Evolutionary conservation across 805 yeast species (phyloP).

Genomic region (Cyberlindnera mississippiensis): DNA sequence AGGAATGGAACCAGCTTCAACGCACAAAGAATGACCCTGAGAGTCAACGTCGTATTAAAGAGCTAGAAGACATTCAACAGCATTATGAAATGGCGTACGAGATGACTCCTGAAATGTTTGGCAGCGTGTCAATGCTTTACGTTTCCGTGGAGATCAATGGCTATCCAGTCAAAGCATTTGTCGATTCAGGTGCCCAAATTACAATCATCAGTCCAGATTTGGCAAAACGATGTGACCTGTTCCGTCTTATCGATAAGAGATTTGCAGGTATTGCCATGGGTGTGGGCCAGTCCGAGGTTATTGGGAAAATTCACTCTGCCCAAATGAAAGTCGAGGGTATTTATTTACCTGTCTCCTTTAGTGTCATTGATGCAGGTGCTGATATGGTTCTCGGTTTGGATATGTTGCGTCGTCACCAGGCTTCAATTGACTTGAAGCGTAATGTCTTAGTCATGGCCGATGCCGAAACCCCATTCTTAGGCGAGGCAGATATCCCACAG

Average conservation of each 20-base stretch:
- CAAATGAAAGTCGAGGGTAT: conserved; percentile 73
- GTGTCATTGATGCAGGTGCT: conserved; percentile 65
- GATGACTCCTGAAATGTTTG: conserved; percentile 86
- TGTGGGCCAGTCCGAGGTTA: conserved; percentile 75
- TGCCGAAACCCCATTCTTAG: conserved; percentile 65
- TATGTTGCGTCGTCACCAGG: conserved; percentile 85
- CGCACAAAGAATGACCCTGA: conserved; percentile 69
- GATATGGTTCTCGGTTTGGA: conserved; percentile 87
- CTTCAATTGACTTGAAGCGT: conserved; percentile 66
- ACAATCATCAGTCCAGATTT: conserved; percentile 78
- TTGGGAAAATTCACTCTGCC: conserved; percentile 86
- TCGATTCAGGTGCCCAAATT: conserved; percentile 93
- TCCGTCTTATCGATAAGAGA: conserved; percentile 72
- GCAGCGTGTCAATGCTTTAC: conserved; percentile 78
- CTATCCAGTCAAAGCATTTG: conserved; percentile 80
- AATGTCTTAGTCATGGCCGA: conserved; percentile 70
- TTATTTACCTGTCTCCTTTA: conserved; percentile 63
- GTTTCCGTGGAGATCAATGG: conserved; percentile 78
- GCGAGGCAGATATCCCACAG: conserved; percentile 66
- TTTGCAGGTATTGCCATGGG: conserved; percentile 84
- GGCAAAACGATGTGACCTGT: conserved; percentile 68
- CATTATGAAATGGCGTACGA: conserved; percentile 79
- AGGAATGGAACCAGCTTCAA: conserved; percentile 50
- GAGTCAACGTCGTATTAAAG: conserved; percentile 60
- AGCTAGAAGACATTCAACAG: conserved; percentile 71